Conservation (phyloP, 2,329 filamentous ascomycete genomes). For the Pseudocercospora vitis region DNA sequence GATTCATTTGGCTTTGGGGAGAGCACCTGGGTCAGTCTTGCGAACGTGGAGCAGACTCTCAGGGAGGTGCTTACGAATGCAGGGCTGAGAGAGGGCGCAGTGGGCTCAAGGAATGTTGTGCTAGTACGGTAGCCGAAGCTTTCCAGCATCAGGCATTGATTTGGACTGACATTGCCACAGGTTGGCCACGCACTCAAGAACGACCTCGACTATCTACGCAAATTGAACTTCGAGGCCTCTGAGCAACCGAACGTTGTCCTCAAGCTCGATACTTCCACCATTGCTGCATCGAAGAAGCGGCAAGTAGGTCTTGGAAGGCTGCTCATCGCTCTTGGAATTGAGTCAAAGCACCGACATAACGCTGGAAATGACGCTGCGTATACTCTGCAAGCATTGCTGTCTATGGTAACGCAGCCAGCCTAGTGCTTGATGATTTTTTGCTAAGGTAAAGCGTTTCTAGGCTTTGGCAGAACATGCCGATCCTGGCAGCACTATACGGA, state of each 20-base stretch:
- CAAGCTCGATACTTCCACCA: constrained; percentile 66
- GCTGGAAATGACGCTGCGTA: constrained; percentile 26
- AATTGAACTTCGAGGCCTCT: constrained; percentile 61
- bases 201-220: constrained; percentile 68
- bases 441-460: too few species aligned
- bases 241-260: constrained; percentile 54
- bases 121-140: too few species aligned
- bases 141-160: too few species aligned
- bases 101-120: background rate
- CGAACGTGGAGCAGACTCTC: constrained; percentile 41
- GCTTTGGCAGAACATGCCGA: too few species aligned
- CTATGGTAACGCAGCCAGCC: background rate
- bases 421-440: too few species aligned
- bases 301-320: constrained; percentile 50
- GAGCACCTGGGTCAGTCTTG: constrained; percentile 49
- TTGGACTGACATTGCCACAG: background rate
- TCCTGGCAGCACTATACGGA: too few species aligned
- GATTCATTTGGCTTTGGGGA: constrained; percentile 71
- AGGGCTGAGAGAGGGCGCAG: background rate
- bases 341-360: constrained; percentile 18
- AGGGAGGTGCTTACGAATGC: constrained; percentile 57
- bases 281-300: constrained; percentile 61
- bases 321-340: constrained; percentile 60
- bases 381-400: constrained; percentile 21
- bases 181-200: constrained; percentile 71